A percentile compares a stretch with the other conserved stretches of the same genome.
Evolutionary conservation across 2,329 filamentous ascomycete genomes (phyloP).

Genomic region (Cladorrhinum sp.): DNA sequence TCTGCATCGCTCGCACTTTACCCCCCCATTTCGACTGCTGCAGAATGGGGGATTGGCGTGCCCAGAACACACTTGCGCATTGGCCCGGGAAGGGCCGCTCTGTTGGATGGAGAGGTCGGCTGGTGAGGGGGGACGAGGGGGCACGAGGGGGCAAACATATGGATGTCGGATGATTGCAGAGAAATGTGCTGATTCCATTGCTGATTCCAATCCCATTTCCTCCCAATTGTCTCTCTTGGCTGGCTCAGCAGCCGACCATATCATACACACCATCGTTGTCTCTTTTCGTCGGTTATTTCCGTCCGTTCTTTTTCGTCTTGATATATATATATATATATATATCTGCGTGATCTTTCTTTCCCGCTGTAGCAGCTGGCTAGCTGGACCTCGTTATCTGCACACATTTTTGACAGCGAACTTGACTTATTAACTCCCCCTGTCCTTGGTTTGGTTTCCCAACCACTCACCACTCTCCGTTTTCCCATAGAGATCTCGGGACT

Average conservation of each 20-base stretch:
- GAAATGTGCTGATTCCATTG: constrained; percentile 19
- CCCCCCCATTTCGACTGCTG: neutral
- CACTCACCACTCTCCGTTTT: constrained; percentile 15
- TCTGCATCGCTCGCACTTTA: constrained; percentile 1
- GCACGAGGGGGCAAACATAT: constrained; percentile 7
- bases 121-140: neutral
- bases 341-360: neutral
- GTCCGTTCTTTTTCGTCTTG: neutral
- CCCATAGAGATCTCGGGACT: constrained; percentile 19
- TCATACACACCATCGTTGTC: neutral
- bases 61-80: neutral
- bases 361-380: neutral
- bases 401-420: neutral
- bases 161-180: constrained; percentile 16
- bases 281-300: neutral
- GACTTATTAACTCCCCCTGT: neutral
- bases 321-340: neutral
- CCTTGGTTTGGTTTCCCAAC: constrained; percentile 15
- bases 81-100: constrained; percentile 15
- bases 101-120: neutral
- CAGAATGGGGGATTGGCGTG: neutral
- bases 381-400: neutral
- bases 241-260: constrained; percentile 6
- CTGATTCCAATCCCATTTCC: neutral
- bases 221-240: neutral